Evolutionary conservation across 768 basidiomycete species (phyloP).

Genomic region (Boletellus ananas): DNA sequence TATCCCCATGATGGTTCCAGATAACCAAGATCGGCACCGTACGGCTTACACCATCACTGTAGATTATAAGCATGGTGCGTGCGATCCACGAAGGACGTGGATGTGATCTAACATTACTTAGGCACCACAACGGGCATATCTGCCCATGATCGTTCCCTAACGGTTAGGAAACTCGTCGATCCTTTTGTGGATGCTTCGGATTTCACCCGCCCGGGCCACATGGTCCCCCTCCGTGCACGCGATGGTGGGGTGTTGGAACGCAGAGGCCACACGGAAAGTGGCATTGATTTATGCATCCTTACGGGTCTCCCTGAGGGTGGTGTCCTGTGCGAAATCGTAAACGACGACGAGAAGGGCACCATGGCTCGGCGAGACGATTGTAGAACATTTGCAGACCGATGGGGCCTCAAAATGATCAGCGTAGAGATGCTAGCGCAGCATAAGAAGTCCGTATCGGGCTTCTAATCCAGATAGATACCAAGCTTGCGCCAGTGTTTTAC

Average conservation of each 20-base stretch:
- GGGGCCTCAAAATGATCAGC: slow-evolving; percentile 92
- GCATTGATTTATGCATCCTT: slow-evolving; percentile 80
- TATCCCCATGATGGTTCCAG: slow-evolving; percentile 91
- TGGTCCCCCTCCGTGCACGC: slow-evolving; percentile 88
- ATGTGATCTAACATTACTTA: slow-evolving; percentile 22
- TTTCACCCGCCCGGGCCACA: slow-evolving; percentile 90
- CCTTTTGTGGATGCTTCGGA: slow-evolving; percentile 52
- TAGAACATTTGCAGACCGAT: slow-evolving; percentile 81
- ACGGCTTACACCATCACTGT: slow-evolving; percentile 97
- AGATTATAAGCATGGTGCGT: slow-evolving; percentile 81
- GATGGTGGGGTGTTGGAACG: slow-evolving; percentile 83
- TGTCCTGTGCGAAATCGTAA: slow-evolving; percentile 91
- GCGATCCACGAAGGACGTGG: neutral
- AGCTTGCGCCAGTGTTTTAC: no score
- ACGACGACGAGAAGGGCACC: slow-evolving; percentile 79
- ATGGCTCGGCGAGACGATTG: slow-evolving; percentile 98
- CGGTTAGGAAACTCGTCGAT: slow-evolving; percentile 78
- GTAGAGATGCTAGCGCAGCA: slow-evolving; percentile 74
- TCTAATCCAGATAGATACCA: neutral
- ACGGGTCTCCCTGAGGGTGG: slow-evolving; percentile 62
- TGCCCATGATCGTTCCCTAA: slow-evolving; percentile 89
- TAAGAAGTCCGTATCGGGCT: slow-evolving; percentile 11
- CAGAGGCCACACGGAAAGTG: slow-evolving; percentile 91
- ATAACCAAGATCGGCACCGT: slow-evolving; percentile 84
- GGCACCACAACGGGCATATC: slow-evolving; percentile 96